These are phyloP conservation scores for Candida sp. DNA, from an alignment of 1,139 yeast species.

Conservation along the genomic window DNA sequence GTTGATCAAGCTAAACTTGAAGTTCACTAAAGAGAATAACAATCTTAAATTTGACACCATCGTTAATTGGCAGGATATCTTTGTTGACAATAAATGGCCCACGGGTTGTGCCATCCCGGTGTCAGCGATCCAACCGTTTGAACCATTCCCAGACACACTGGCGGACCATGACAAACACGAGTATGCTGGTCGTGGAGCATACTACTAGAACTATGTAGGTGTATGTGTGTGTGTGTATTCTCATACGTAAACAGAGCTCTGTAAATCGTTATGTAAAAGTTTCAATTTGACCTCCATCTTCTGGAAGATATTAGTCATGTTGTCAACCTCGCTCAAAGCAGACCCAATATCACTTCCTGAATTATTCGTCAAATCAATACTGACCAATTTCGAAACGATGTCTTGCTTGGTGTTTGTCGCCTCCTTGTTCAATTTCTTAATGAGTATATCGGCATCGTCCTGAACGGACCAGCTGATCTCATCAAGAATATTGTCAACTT, in stretches of 20 bases:
- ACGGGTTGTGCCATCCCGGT: constrained; percentile 45
- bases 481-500: constrained; percentile 70
- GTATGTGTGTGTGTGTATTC: no score
- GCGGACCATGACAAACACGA: constrained; percentile 3
- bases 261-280: constrained; percentile 3
- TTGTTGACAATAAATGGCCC: constrained; percentile 50
- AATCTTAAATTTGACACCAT: constrained; percentile 43
- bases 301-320: constrained; percentile 55
- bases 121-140: constrained; percentile 16
- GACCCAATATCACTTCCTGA: constrained; percentile 38
- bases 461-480: constrained; percentile 75
- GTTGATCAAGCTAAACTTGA: constrained; percentile 39
- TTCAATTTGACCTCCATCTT: constrained; percentile 36
- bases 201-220: constrained; percentile 8
- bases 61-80: constrained; percentile 40
- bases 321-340: constrained; percentile 67
- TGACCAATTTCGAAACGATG: constrained; percentile 40
- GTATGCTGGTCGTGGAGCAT: constrained; percentile 17
- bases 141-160: constrained; percentile 9
- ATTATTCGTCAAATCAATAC: constrained; percentile 44
- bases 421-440: constrained; percentile 59
- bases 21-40: constrained; percentile 47
- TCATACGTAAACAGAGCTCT: background rate
- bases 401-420: constrained; percentile 39
- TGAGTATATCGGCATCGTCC: constrained; percentile 63